Evolutionary conservation across 305 asterid species (phyloP), one percentile per base, ranked within the genome.

Genomic region (Lippia alba): DNA sequence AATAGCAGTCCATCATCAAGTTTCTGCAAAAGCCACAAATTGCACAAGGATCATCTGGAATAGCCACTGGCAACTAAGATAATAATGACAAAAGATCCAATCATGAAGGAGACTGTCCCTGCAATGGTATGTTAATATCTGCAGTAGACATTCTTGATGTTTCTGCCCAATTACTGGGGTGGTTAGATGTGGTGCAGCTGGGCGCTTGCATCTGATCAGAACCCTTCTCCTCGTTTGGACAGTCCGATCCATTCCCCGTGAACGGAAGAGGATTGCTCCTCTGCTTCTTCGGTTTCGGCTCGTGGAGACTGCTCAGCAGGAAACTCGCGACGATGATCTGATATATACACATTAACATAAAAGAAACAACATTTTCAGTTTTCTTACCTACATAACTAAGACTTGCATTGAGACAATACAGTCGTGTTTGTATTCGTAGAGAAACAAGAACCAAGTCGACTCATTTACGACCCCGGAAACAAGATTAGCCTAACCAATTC

Each of bases 301-400:
- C 91, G 7, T 51, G 71, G 65, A 76, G 62, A 71, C 82, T 82
- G 73, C 84, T 80, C 12, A 89, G 81, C 45, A 87, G 85, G 73
- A 85, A 89, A 72, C 96, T 89, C 40, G 88, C 92, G 15, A 87
- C 90, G 4, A 84, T 79, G 45, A 87, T 86, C 96, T 89, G 82
- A 71, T 58, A 67, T 36, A 36, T 36, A 36, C 41, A 36, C 5
- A 4, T 36, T 0, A 24, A 36, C 9, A 36, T 36, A 36, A 36
- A 36, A 36, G 41, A 36, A 36, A 5, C 9, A 36, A 36, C 5
- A 4, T 8, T 36, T 36, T 36, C 9, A 1, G 41, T 36, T 36
- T 36, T 36, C 41, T 36, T 36, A 44, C 49, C 49, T 44, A 24
- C 49, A 44, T 44, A 11, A 11, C 41, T 36, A 7, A 44, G 1